Evolutionary conservation across 2,329 filamentous ascomycete species (phyloP).

Genomic region (Diplodia corticola): DNA sequence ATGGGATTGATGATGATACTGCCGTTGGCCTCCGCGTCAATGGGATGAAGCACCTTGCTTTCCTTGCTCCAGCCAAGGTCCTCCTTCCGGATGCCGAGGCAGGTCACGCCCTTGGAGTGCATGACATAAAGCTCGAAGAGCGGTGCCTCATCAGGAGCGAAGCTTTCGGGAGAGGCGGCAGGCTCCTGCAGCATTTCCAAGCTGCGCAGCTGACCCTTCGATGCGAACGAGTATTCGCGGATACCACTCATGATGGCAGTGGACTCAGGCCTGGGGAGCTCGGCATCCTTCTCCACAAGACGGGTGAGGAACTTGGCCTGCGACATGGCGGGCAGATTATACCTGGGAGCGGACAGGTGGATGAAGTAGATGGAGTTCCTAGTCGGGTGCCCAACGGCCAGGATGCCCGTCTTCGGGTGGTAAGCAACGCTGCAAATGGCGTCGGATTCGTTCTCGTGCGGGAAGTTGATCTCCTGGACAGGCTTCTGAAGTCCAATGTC

Average conservation of each 20-base stretch:
- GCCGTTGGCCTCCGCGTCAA: slow-evolving; percentile 74
- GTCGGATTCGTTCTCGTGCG: slow-evolving; percentile 93
- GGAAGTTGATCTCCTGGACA: slow-evolving; percentile 95
- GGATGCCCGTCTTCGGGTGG: slow-evolving; percentile 87
- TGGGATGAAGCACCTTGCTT: slow-evolving; percentile 78
- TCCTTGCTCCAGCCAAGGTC: slow-evolving; percentile 91
- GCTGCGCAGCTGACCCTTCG: slow-evolving; percentile 83
- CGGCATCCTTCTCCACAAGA: slow-evolving; percentile 62
- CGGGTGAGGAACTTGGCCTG: slow-evolving; percentile 87
- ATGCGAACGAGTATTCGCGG: slow-evolving; percentile 88
- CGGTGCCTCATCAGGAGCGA: slow-evolving; percentile 64
- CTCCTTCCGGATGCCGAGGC: slow-evolving; percentile 78
- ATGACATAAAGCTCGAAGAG: slow-evolving; percentile 96
- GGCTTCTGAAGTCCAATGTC: slow-evolving; percentile 93
- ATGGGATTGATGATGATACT: slow-evolving; percentile 75
- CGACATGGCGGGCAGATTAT: slow-evolving; percentile 75
- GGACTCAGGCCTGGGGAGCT: slow-evolving; percentile 77
- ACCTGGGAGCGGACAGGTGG: slow-evolving; percentile 90
- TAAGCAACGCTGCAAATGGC: slow-evolving; percentile 98
- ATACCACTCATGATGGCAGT: slow-evolving; percentile 97
- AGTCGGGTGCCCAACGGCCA: slow-evolving; percentile 92
- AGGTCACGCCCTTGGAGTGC: slow-evolving; percentile 96
- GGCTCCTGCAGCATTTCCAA: slow-evolving; percentile 81
- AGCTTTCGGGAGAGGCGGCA: slow-evolving; percentile 59
- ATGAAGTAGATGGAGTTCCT: slow-evolving; percentile 98